Base-by-base conservation (phyloP, 2,329 filamentous ascomycete species). In the Alternaria longipes region DNA sequence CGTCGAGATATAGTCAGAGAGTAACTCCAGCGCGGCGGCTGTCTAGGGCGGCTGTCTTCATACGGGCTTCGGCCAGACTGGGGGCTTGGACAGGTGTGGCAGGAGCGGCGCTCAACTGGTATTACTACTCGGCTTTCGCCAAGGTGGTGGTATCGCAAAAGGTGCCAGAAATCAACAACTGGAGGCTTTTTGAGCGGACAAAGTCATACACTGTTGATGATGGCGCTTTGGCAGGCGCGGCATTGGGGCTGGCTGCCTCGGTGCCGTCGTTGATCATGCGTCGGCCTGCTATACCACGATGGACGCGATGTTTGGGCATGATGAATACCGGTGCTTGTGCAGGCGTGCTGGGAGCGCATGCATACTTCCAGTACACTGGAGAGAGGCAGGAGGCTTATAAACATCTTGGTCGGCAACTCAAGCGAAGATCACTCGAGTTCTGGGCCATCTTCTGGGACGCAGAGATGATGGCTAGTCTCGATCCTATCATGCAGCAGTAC, bases 321-420 rank as follows among this genome's bases (percentile, higher is more conserved):
- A 47, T 60, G 4, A 72, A 74, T 41, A 64, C 69, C 7, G 74
- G 73, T 16, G 70, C 70, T 16, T 69, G 66, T 40, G 59, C 63
- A 8, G 73, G 74, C 8, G 50, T 74, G 2, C 16, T 69, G 5
- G 70, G 58, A 28, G 60, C 67, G 5, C 67, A 74, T 60, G 68
- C 59, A 32, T 74, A 73, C 41, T 62, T 75, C 18, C 63, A 72
- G 11, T 74, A 74, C 30, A 75, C 63, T 0, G 74, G 72, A 18
- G 71, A 74, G 57, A 63, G 73, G 12, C 66, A 70, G 59, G 67
- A 65, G 52, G 71, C 73, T 7, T 66, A 70, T 41, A 42, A 41
- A 40, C 58, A 53, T 5, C 61, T 75, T 14, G 61, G 69, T 8
- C 46, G 57, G 5, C 64, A 60, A 14, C 54, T 65, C 5, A 59